Percentiles rank a stretch among this genome's conserved stretches.
Evolutionary conservation across 306 rosid species (phyloP).

Genomic region (Malus sylvestris): DNA sequence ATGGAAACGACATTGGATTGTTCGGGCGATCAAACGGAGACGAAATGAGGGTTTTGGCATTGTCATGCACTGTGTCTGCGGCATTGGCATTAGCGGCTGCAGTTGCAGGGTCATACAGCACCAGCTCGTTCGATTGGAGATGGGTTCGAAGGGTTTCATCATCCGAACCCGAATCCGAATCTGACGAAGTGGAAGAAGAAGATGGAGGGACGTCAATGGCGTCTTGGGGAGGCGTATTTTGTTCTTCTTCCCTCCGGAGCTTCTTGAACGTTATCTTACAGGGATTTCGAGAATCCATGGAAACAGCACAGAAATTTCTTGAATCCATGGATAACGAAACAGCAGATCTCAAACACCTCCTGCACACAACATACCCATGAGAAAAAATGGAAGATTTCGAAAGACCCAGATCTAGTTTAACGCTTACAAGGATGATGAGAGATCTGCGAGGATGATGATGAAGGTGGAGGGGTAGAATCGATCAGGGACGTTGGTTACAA

Average conservation of each 20-base stretch:
- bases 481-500: background rate
- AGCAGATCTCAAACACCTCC: background rate
- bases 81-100: constrained; percentile 14
- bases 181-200: constrained; percentile 26
- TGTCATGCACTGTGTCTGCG: background rate
- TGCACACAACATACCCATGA: background rate
- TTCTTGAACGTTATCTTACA: constrained; percentile 31
- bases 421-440: background rate
- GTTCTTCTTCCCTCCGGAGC: constrained; percentile 16
- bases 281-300: background rate
- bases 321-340: background rate
- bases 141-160: constrained; percentile 39
- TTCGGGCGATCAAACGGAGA: constrained; percentile 16
- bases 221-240: constrained; percentile 15
- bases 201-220: constrained; percentile 31
- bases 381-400: background rate
- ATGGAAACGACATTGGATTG: background rate
- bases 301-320: background rate
- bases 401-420: background rate
- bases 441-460: background rate
- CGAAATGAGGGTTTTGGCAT: background rate
- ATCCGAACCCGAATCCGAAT: constrained; percentile 34
- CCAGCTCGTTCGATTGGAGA: constrained; percentile 44
- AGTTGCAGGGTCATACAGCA: constrained; percentile 52
- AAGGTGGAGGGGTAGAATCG: background rate